Evolutionary conservation across 192 early-diverging fungal genomes (phyloP), one percentile per base, ranked within the genome.

Genomic region (Irineochytrium annulatum): DNA sequence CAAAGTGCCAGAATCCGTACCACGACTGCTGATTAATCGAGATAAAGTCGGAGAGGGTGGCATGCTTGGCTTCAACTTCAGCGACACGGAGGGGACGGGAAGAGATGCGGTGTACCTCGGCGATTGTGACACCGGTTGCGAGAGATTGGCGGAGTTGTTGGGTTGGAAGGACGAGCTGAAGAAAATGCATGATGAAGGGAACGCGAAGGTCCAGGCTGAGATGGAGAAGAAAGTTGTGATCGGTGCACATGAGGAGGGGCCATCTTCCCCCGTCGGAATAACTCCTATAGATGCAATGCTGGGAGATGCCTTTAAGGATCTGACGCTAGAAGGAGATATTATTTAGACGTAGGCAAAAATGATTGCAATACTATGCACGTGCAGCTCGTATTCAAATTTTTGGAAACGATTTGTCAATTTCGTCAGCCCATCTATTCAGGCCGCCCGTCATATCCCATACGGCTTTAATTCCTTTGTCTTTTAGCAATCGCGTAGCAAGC

Each of bases 1-100:
- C 43, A 52, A 73, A 11, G 89, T 93, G 1, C 61, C 61, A 13
- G 57, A 37, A 6, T 63, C 72, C 3, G 84, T 89, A 4, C 96
- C 94, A 1, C 80, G 96, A 22, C 70, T 99, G 51, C 77, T 99
- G 60, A 90, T 99, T 34, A 99, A 99, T 71, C 80, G 84, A 27
- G 90, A 93, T 63, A 59, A 71, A 19, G 91, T 87, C 43, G 95
- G 92, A 22, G 22, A 8, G 11, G 33, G 53, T 3, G 53, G 46
- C 24, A 8, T 6, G 46, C 45, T 30, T 49, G 63, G 63, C 14
- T 65, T 65, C 39, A 56, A 65, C 52, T 65, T 65, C 31, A 37
- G 27, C 3, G 63, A 65, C 16, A 20, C 6, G 55, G 75, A 86
- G 20, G 73, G 75, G 31, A 73, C 78, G 26, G 75, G 83, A 35